phyloP scores from a whole-genome alignment of 805 yeast species.

The Lipomyces lipofer region DNA sequence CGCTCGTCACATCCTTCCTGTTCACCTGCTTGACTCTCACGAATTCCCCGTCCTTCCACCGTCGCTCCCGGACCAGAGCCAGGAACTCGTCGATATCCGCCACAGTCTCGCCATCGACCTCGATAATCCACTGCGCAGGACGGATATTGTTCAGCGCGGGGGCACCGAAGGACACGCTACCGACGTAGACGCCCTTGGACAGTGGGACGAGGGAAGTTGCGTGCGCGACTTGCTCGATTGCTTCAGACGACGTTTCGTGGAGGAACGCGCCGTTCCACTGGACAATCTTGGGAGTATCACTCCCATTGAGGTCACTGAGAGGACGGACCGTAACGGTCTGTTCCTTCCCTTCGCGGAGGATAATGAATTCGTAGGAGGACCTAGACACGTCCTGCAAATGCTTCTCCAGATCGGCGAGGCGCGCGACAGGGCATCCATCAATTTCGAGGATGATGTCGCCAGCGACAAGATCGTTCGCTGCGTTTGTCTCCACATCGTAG shows the following conservation, averaged over 20 bases:
- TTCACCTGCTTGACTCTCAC: conserved; percentile 31
- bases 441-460: conserved; percentile 29
- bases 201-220: conserved; percentile 18
- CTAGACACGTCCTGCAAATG: conserved; percentile 11
- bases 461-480: conserved; percentile 11
- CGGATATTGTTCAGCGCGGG: conserved; percentile 29
- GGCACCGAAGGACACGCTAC: conserved; percentile 30
- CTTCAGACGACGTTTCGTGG: conserved; percentile 25
- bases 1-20: conserved; percentile 28
- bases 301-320: conserved; percentile 1
- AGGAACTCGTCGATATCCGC: conserved; percentile 16
- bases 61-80: conserved; percentile 1
- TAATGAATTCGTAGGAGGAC: conserved; percentile 6
- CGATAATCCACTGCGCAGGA: conserved; percentile 74
- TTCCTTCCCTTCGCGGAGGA: conserved; percentile 25
- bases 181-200: conserved; percentile 29
- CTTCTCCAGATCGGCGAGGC: conserved; percentile 17
- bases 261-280: conserved; percentile 31
- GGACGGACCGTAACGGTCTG: conserved; percentile 10
- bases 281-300: conserved; percentile 9
- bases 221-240: conserved; percentile 29
- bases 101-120: conserved; percentile 56
- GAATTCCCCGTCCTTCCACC: conserved; percentile 26
- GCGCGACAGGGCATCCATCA: conserved; percentile 18
- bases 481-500: conserved; percentile 4